Base-by-base conservation (phyloP, 2,329 filamentous ascomycete genomes). In the Cryphonectria japonica region DNA sequence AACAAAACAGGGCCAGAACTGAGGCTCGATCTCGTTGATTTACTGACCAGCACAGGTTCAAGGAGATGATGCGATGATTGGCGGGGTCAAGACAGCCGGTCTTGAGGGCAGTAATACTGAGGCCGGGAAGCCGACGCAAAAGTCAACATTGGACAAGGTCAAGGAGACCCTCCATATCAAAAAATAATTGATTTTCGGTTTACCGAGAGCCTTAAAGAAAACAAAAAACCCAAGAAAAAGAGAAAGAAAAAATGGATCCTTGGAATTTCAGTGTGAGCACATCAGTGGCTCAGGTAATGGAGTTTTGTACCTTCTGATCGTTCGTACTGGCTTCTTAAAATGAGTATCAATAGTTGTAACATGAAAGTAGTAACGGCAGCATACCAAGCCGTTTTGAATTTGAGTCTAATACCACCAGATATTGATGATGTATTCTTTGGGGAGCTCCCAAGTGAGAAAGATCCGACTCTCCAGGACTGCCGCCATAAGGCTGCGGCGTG, bases 121-220 rank as follows among this genome's bases (percentile, higher is more conserved):
- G 11, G 57, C 39, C 52, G 62, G 50, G 26, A 67, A 71, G 41
- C 62, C 66, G 60, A 57, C 67, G 67, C 61, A 32, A 43, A 63
- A 69, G 61, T 69, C 70, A 32, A 66, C 65, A 26, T n/a, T 71
- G 32, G 62, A 66, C 29, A 71, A 69, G 62, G 43, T 69, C 67
- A 71, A 71, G 67, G 70, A 71, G 43, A 67, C 70, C 29, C 39
- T 71, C 39, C 70, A 71, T 37, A 9, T 69, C 26, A 71, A 62
- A 41, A 71, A 71, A 62, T 69, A 50, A 66, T 6, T 19, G 13
- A 39, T 61, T n/a, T 14, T 22, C 3, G 22, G 13, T 26, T 29
- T 26, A 29, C 14, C 1, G 26, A 59, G 29, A 57, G 37, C 37
- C 37, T 29, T 14, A 3, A 22, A 54, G 2, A 43, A 16, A 16